Percentiles rank a stretch among this genome's conserved stretches.
Conservation (phyloP, 73 alveolate genomes). For the Paramecium octaurelia region DNA sequence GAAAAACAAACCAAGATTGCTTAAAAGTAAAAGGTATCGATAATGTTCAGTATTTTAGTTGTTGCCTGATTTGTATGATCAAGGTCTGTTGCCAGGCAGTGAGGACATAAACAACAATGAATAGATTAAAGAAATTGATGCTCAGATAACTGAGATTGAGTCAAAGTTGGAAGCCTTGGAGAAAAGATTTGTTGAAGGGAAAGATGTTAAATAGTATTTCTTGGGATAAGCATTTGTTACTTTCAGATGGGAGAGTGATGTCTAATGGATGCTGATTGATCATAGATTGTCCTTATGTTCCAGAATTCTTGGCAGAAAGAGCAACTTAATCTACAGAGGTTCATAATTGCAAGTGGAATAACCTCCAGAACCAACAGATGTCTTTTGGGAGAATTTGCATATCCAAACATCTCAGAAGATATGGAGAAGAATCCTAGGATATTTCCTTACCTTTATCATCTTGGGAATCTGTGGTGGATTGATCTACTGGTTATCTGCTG, state of each 20-base stretch:
- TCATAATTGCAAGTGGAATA: constrained; percentile 36
- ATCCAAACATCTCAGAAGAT: constrained; percentile 35
- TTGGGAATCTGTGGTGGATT: constrained; percentile 64
- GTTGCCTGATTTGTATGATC: background rate
- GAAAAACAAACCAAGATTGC: background rate
- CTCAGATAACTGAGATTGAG: background rate
- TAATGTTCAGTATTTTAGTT: background rate
- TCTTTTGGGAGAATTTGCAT: constrained; percentile 80
- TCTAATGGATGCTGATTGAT: background rate
- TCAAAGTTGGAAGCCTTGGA: constrained; percentile 37
- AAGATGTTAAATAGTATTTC: constrained; percentile 7
- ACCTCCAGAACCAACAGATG: constrained; percentile 88
- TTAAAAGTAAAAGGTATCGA: background rate
- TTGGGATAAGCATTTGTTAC: constrained; percentile 64
- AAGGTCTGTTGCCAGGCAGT: constrained; percentile 20
- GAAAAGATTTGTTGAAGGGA: background rate
- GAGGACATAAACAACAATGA: background rate
- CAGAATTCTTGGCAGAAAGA: background rate
- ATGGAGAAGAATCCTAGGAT: constrained; percentile 51
- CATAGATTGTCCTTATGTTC: background rate
- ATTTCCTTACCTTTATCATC: constrained; percentile 24
- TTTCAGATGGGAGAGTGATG: constrained; percentile 55
- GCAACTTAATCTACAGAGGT: constrained; percentile 53
- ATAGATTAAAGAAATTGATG: background rate
- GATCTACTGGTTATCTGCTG: constrained; percentile 53